Conservation (phyloP, 768 basidiomycete genomes). For the Termitomyces sp. region DNA sequence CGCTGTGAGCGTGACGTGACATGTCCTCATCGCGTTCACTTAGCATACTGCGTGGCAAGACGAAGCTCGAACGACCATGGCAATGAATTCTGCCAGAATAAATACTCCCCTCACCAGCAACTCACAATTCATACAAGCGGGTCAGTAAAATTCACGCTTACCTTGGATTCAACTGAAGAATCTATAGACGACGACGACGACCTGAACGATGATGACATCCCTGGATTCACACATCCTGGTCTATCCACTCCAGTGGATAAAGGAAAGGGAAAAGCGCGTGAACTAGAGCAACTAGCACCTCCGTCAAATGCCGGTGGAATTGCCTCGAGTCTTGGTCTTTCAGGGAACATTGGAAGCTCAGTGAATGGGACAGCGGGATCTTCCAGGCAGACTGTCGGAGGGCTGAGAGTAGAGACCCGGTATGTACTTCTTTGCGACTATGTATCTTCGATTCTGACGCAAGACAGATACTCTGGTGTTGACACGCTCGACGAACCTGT, state of each 20-base stretch:
- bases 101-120: slow-evolving; percentile 51
- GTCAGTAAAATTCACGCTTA: slow-evolving; percentile 25
- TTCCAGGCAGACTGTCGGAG: slow-evolving; percentile 69
- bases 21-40: slow-evolving; percentile 10
- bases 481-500: slow-evolving; percentile 95
- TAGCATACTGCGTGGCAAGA: slow-evolving; percentile 22
- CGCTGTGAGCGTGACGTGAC: slow-evolving; percentile 22
- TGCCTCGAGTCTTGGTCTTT: slow-evolving; percentile 34
- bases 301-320: slow-evolving; percentile 31
- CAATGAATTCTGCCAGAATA: slow-evolving; percentile 34
- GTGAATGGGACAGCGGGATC: slow-evolving; percentile 33
- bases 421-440: slow-evolving; percentile 24
- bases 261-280: slow-evolving; percentile 64
- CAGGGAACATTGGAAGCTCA: slow-evolving; percentile 69
- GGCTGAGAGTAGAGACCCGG: slow-evolving; percentile 86
- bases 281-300: slow-evolving; percentile 46
- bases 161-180: slow-evolving; percentile 1
- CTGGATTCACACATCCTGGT: slow-evolving; percentile 67
- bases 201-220: slow-evolving; percentile 76
- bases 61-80: slow-evolving; percentile 6
- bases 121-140: slow-evolving; percentile 80
- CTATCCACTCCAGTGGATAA: slow-evolving; percentile 54
- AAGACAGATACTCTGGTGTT: slow-evolving; percentile 62
- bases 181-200: slow-evolving; percentile 73
- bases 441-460: background rate